Evolutionary conservation across 129 eudicot species (phyloP).

Genomic region (Flaveria robusta): DNA sequence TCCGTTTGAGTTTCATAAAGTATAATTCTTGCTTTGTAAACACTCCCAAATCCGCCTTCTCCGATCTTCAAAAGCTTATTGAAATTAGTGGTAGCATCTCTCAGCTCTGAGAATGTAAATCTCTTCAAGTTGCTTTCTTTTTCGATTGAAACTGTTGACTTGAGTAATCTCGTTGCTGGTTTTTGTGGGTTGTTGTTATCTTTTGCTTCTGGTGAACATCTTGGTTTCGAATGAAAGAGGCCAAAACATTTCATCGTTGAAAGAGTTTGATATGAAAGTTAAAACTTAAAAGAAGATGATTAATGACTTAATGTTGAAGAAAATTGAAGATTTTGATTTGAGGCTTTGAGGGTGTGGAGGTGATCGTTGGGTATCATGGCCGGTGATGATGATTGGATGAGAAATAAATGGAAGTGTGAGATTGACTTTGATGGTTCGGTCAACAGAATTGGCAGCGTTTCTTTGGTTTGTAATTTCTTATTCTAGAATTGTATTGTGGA

Average conservation of each 20-base stretch:
- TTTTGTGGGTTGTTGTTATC: conserved; percentile 26
- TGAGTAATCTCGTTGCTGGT: conserved; percentile 36
- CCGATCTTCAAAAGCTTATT: conserved; percentile 74
- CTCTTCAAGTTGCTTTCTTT: conserved; percentile 58
- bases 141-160: conserved; percentile 49
- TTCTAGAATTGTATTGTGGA: too few relatives aligned
- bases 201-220: conserved; percentile 48
- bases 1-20: conserved; percentile 41
- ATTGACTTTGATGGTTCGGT: too few relatives aligned
- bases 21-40: conserved; percentile 69
- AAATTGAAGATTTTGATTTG: too few relatives aligned
- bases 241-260: conserved; percentile 37
- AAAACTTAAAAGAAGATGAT: too few relatives aligned
- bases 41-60: conserved; percentile 87
- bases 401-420: too few relatives aligned
- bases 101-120: conserved; percentile 61
- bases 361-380: too few relatives aligned
- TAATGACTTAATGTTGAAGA: too few relatives aligned
- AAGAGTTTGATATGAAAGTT: too few relatives aligned
- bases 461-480: too few relatives aligned
- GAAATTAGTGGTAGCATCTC: conserved; percentile 67
- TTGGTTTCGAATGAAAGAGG: conserved; percentile 33
- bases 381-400: too few relatives aligned
- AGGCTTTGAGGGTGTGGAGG: too few relatives aligned
- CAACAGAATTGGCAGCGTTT: too few relatives aligned